Conservation (phyloP, 768 basidiomycete genomes). For the Boletus coccyginus region DNA sequence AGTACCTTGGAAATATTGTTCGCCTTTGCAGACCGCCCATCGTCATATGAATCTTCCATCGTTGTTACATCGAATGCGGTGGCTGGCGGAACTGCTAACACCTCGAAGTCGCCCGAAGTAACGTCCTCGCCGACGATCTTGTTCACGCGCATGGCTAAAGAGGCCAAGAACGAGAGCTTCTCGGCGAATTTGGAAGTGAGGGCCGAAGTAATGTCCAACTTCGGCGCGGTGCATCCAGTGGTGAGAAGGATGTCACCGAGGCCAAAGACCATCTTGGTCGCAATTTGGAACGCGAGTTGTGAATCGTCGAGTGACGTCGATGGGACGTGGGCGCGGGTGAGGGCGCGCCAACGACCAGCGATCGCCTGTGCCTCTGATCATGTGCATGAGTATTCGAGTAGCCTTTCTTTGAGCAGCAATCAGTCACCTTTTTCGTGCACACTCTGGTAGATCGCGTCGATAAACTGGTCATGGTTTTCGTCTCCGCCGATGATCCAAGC, state of each 20-base stretch:
- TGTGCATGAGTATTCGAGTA: background rate
- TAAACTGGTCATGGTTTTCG: constrained; percentile 19
- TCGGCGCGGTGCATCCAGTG: constrained; percentile 24
- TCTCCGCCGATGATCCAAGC: constrained; percentile 33
- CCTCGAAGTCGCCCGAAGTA: constrained; percentile 33
- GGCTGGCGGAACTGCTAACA: constrained; percentile 24
- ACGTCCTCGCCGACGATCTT: constrained; percentile 31
- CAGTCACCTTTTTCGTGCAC: constrained; percentile 37
- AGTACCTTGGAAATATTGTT: constrained; percentile 22
- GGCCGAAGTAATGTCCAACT: constrained; percentile 34
- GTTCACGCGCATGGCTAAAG: constrained; percentile 48
- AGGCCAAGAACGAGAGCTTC: constrained; percentile 41
- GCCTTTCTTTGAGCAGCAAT: background rate
- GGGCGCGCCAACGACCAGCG: constrained; percentile 43
- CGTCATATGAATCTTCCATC: constrained; percentile 35
- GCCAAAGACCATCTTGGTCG: constrained; percentile 23
- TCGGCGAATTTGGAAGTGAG: constrained; percentile 44
- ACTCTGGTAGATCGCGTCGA: constrained; percentile 31
- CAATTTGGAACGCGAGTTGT: constrained; percentile 23
- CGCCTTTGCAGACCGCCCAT: constrained; percentile 15
- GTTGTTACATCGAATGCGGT: constrained; percentile 22
- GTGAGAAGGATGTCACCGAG: constrained; percentile 29
- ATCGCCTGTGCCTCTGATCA: constrained; percentile 42
- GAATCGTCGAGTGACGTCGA: constrained; percentile 19
- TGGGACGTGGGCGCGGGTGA: constrained; percentile 36